phyloP scores from a whole-genome alignment of 306 rosid species.

The Cucumis cinereus region DNA sequence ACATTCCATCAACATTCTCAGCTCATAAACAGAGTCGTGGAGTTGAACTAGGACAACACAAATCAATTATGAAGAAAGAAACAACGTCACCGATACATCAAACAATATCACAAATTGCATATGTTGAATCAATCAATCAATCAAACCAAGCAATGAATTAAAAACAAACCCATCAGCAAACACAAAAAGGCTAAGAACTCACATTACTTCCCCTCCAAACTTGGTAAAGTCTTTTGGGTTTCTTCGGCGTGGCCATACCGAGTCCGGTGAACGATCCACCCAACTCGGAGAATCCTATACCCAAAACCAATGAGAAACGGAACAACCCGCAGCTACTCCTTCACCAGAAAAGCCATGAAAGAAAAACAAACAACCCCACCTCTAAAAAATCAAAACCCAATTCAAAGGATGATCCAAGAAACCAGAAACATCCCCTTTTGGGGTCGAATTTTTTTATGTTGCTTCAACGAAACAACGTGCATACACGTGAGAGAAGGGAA shows the following conservation, averaged over 20 bases:
- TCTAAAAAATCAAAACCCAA: background rate
- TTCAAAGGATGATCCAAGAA: conserved; percentile 11
- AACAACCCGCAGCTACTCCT: background rate
- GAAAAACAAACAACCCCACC: background rate
- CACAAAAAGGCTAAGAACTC: conserved; percentile 18
- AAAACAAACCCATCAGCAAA: background rate
- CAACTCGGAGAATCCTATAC: conserved; percentile 16
- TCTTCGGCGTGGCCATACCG: conserved; percentile 21
- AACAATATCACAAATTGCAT: background rate
- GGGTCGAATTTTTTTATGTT: background rate
- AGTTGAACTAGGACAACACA: background rate
- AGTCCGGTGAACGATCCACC: conserved; percentile 26
- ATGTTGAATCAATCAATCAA: conserved; percentile 3
- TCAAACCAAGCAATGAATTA: conserved; percentile 5
- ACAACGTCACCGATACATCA: background rate
- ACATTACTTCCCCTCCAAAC: conserved; percentile 92
- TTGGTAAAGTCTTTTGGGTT: conserved; percentile 59
- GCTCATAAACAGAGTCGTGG: background rate
- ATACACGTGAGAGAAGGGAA: conserved; percentile 1
- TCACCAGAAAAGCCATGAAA: conserved; percentile 24
- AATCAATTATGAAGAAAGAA: background rate
- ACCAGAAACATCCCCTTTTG: conserved; percentile 7
- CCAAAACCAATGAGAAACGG: background rate
- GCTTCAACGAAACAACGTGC: background rate
- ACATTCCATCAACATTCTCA: background rate